Evolutionary conservation across 306 rosid genomes (phyloP), one percentile per base, ranked within the genome.

Genomic region (Luffa acutangula): DNA sequence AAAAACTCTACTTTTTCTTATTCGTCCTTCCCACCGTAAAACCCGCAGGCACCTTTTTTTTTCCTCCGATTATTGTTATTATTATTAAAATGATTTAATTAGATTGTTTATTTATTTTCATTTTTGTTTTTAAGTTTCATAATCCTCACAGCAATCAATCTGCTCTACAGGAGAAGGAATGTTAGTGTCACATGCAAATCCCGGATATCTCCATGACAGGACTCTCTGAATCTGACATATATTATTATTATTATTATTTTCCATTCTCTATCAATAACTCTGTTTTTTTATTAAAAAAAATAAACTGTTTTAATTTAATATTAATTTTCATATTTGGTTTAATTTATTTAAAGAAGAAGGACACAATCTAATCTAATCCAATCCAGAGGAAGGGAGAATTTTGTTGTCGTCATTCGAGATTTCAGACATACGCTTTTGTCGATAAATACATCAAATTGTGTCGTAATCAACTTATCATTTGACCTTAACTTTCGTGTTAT

Each of bases 21-120:
- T 80, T 89, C 92, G 92, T 90, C 90, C 90, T 89, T 80, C n/a
- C 86, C 86, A 88, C 94, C 97, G 91, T 82, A 86, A 89, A 91
- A 89, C 94, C 96, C 97, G 97, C 89, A 86, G n/a, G 83, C 64
- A 80, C 92, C 80, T 85, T 87, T 83, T 60, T 3, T 6, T 5
- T 1, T n/a, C 37, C 12, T 7, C 53, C 36, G 11, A 2, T 9
- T 33, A 48, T 9, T 18, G 4, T 45, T 13, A 14, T 7, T 45
- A 20, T 72, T 46, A 36, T 43, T 45, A 42, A 45, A 46, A 43
- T 43, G 11, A 43, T 72, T 73, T 20, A 6, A 9, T 75, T 75
- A 1, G 3, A 18, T 33, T 31, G 18, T 63, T 69, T 14, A 7
- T 33, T 31, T 0, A 10, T 72, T 48, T 49, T 1, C 25, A 42